A percentile compares a stretch with the other conserved stretches of the same genome.
Evolutionary conservation across 768 basidiomycete species (phyloP).

Genomic region (Calocybe cyanea): DNA sequence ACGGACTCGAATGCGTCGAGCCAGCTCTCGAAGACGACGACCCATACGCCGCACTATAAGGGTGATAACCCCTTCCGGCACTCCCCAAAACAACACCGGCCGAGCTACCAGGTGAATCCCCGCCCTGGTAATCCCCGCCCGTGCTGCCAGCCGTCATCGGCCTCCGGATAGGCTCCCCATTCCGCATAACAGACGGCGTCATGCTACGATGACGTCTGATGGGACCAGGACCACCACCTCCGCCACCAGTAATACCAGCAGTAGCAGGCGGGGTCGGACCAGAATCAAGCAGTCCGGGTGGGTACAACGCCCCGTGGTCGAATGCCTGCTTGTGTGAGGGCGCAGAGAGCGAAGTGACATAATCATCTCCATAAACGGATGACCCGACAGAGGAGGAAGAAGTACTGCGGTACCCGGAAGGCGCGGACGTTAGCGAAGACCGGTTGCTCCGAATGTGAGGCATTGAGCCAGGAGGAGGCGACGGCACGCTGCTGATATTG

Average conservation of each 20-base stretch:
- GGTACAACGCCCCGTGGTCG: conserved; percentile 53
- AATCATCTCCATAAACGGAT: conserved; percentile 32
- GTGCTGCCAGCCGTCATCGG: conserved; percentile 42
- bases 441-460: conserved; percentile 25
- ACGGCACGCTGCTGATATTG: conserved; percentile 30
- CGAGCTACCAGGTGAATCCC: conserved; percentile 31
- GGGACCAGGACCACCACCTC: conserved; percentile 46
- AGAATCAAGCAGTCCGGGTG: conserved; percentile 34
- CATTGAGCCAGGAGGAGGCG: conserved; percentile 29
- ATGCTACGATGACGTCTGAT: conserved; percentile 71
- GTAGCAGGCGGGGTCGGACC: conserved; percentile 16
- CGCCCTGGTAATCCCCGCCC: conserved; percentile 27
- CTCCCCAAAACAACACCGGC: conserved; percentile 26
- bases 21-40: conserved; percentile 30
- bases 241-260: no score
- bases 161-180: conserved; percentile 45
- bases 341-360: conserved; percentile 54
- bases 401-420: conserved; percentile 23
- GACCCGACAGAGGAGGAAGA: conserved; percentile 27
- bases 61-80: conserved; percentile 48
- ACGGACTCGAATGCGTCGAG: conserved; percentile 45
- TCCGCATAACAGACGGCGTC: conserved; percentile 62
- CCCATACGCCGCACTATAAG: conserved; percentile 45
- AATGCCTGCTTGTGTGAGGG: conserved; percentile 68
- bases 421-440: conserved; percentile 21